Conservation (phyloP, 179 eudicot species). For the Beta corolliflora region DNA sequence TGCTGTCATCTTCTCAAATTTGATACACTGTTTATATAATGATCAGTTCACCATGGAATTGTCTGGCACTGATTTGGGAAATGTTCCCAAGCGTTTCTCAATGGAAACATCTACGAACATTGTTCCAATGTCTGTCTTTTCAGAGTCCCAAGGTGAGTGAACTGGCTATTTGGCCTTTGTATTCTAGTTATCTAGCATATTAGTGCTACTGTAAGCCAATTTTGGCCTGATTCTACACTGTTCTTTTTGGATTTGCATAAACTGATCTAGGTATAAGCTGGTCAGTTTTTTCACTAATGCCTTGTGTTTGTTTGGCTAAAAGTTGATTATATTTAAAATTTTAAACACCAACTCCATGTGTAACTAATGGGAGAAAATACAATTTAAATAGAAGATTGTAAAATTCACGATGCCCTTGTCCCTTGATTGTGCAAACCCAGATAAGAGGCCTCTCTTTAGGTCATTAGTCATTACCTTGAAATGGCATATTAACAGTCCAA, state of each 20-base stretch:
- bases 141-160: slow-evolving; percentile 74
- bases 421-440: background rate
- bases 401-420: background rate
- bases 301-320: too few relatives aligned
- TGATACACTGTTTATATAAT: slow-evolving; percentile 34
- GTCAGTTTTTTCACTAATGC: too few relatives aligned
- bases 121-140: slow-evolving; percentile 75
- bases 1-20: slow-evolving; percentile 14
- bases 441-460: background rate
- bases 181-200: background rate
- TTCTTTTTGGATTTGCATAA: background rate
- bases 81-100: slow-evolving; percentile 61
- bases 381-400: too few relatives aligned
- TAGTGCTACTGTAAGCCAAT: background rate
- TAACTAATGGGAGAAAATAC: too few relatives aligned
- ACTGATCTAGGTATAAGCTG: background rate
- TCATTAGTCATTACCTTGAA: background rate
- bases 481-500: background rate
- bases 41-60: slow-evolving; percentile 86
- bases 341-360: too few relatives aligned
- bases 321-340: too few relatives aligned
- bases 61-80: slow-evolving; percentile 60
- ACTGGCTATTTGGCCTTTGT: background rate
- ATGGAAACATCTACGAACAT: slow-evolving; percentile 76
- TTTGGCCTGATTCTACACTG: background rate